A percentile compares a stretch with the other conserved stretches of the same genome.
These are phyloP conservation scores for Porpolomopsis calyptriformis DNA, from an alignment of 768 basidiomycete genomes.

Conservation along the genomic window DNA sequence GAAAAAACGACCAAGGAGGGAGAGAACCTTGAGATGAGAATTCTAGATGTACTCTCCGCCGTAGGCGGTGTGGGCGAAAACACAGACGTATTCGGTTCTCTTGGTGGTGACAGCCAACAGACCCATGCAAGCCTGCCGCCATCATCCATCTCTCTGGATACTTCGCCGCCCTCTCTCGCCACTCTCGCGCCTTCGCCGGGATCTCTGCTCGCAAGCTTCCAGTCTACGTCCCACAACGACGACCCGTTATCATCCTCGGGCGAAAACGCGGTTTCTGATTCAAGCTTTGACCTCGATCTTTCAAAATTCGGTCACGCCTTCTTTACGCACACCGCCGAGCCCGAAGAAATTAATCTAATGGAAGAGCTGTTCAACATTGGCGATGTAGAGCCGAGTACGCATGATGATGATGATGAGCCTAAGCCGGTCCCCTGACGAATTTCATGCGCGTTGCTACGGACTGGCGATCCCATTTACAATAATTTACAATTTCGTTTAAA, in stretches of 20 bases:
- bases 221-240: conserved; percentile 20
- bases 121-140: neutral
- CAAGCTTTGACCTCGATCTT: conserved; percentile 34
- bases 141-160: neutral
- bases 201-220: conserved; percentile 36
- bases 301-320: conserved; percentile 30
- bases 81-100: conserved; percentile 22
- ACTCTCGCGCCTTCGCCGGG: conserved; percentile 24
- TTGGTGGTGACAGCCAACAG: conserved; percentile 13
- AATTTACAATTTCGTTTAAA: too few species aligned
- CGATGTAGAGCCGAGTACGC: neutral
- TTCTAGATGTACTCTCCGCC: conserved; percentile 24
- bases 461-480: too few species aligned
- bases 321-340: conserved; percentile 23
- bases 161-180: neutral
- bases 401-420: conserved; percentile 9
- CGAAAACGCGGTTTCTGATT: conserved; percentile 13
- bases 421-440: too few species aligned
- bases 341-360: conserved; percentile 36
- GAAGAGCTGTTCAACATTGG: conserved; percentile 42
- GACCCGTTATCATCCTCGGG: conserved; percentile 14
- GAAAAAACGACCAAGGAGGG: conserved; percentile 15
- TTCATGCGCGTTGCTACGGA: too few species aligned
- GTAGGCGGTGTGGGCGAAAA: conserved; percentile 6
- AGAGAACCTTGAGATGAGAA: conserved; percentile 20